Evolutionary conservation across 2,329 filamentous ascomycete species (phyloP).

Genomic region (Zymoseptoria tritici): DNA sequence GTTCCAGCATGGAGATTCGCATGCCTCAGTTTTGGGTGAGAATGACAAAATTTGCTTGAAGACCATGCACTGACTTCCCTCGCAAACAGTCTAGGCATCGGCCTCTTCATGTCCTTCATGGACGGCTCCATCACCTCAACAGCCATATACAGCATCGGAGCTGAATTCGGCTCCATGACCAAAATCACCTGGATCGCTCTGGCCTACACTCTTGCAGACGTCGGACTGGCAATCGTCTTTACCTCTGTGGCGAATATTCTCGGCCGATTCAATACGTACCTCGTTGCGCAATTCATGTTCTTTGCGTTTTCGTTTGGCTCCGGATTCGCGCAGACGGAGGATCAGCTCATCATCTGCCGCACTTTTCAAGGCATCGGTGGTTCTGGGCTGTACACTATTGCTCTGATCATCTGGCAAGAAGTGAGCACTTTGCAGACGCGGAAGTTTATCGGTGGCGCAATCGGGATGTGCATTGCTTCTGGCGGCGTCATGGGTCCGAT

Average conservation of each 20-base stretch:
- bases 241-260: conserved; percentile 48
- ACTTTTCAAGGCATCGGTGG: conserved; percentile 55
- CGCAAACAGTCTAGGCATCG: conserved; percentile 40
- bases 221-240: conserved; percentile 50
- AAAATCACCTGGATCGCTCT: conserved; percentile 51
- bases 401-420: conserved; percentile 1
- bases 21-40: background rate
- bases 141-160: conserved; percentile 50
- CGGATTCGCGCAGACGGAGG: conserved; percentile 45
- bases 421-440: conserved; percentile 28
- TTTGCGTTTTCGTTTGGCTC: conserved; percentile 51
- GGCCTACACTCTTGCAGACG: conserved; percentile 51
- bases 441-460: conserved; percentile 40
- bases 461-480: conserved; percentile 36
- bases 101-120: conserved; percentile 51
- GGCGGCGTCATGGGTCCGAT: conserved; percentile 13
- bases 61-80: background rate
- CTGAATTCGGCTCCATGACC: conserved; percentile 45
- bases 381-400: conserved; percentile 47
- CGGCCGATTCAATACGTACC: conserved; percentile 47
- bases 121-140: conserved; percentile 54
- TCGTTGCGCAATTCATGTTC: conserved; percentile 48
- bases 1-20: background rate
- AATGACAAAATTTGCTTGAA: background rate
- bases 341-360: conserved; percentile 49